A percentile compares a stretch with the other conserved stretches of the same genome.
Conservation (phyloP, 2,329 filamentous ascomycete species). For the Exserohilum rostratum region DNA sequence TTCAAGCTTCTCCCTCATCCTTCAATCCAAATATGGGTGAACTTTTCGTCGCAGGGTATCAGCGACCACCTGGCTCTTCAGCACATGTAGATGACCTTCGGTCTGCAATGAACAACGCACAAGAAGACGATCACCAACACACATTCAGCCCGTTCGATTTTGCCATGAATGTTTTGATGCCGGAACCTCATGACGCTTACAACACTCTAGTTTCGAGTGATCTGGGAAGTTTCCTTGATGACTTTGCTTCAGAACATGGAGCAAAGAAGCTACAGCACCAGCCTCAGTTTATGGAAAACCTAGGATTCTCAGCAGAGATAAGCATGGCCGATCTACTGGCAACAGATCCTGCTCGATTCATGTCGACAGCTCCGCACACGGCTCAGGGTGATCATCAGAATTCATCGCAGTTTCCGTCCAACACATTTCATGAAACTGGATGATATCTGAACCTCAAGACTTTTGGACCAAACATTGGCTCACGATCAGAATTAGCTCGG, state of each 20-base stretch:
- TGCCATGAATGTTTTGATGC: conserved; percentile 1
- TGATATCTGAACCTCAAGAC: neutral
- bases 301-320: conserved; percentile 67
- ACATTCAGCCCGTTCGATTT: conserved; percentile 16
- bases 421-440: conserved; percentile 28
- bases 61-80: conserved; percentile 10
- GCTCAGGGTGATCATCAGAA: conserved; percentile 25
- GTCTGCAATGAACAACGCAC: conserved; percentile 26
- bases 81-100: conserved; percentile 28
- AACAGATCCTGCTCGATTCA: conserved; percentile 46
- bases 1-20: conserved; percentile 19
- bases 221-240: conserved; percentile 61
- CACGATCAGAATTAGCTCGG: neutral
- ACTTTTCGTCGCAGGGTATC: conserved; percentile 1
- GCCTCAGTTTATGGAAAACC: conserved; percentile 69
- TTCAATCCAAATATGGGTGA: conserved; percentile 9
- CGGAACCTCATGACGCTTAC: conserved; percentile 18
- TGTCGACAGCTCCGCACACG: conserved; percentile 41
- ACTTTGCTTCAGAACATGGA: conserved; percentile 62
- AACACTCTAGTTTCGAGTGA: conserved; percentile 50
- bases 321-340: conserved; percentile 61
- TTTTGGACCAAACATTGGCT: neutral
- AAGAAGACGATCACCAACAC: conserved; percentile 1
- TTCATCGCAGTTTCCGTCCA: conserved; percentile 26
- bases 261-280: conserved; percentile 61